A percentile compares a stretch with the other conserved stretches of the same genome.
These are phyloP conservation scores for Aspergillus sp. DNA, from an alignment of 2,329 filamentous ascomycete genomes.

Conservation along the genomic window DNA sequence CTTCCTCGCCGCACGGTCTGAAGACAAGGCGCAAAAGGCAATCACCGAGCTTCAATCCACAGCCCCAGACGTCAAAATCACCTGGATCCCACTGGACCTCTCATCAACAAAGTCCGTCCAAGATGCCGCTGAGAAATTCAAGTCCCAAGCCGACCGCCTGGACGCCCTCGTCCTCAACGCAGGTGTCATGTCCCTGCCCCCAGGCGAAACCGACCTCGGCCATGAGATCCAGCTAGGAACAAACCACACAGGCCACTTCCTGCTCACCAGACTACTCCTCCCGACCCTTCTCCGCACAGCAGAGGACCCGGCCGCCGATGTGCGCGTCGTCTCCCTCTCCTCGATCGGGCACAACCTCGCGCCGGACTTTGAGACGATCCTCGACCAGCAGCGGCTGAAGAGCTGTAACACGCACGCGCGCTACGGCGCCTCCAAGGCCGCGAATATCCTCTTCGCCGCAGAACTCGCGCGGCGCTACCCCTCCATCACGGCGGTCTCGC, in stretches of 20 bases:
- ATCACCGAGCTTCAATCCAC: slow-evolving; percentile 9
- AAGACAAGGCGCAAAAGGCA: slow-evolving; percentile 22
- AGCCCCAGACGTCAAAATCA: background rate
- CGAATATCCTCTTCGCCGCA: slow-evolving; percentile 47
- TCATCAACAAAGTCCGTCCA: background rate
- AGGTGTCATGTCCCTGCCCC: slow-evolving; percentile 42
- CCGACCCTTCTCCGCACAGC: slow-evolving; percentile 4
- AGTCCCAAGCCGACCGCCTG: slow-evolving; percentile 12
- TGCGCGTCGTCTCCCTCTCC: slow-evolving; percentile 9
- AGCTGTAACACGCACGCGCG: slow-evolving; percentile 31
- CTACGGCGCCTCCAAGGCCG: slow-evolving; percentile 49
- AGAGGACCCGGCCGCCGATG: background rate
- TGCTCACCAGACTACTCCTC: slow-evolving; percentile 27
- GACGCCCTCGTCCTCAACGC: slow-evolving; percentile 44
- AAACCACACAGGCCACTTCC: slow-evolving; percentile 40
- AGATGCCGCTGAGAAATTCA: background rate
- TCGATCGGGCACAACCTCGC: slow-evolving; percentile 9
- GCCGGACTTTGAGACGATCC: slow-evolving; percentile 26
- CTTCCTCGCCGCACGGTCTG: slow-evolving; percentile 37
- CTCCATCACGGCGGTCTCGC: slow-evolving; percentile 37
- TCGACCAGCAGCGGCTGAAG: slow-evolving; percentile 31
- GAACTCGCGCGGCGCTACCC: slow-evolving; percentile 42
- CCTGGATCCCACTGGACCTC: background rate
- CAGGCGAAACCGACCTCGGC: slow-evolving; percentile 33
- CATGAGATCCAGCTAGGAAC: slow-evolving; percentile 42